phyloP scores from a whole-genome alignment of 306 rosid genomes.

The Cicer bijugum region DNA sequence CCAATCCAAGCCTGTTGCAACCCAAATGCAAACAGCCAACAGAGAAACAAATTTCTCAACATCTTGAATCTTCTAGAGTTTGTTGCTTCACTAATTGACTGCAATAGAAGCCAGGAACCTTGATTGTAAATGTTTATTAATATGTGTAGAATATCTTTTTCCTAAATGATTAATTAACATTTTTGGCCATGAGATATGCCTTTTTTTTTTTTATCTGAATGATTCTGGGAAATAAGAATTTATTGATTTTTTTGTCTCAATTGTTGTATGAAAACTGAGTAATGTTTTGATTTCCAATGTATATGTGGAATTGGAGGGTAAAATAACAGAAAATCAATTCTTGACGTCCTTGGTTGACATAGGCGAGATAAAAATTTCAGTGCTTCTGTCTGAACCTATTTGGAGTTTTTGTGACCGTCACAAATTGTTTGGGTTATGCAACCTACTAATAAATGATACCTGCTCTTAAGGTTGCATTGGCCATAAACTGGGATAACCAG shows the following conservation, averaged over 20 bases:
- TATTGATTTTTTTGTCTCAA: constrained; percentile 6
- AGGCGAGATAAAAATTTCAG: constrained; percentile 4
- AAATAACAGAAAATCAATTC: background rate
- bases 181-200: background rate
- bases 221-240: background rate
- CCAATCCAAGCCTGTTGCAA: background rate
- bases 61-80: constrained; percentile 12
- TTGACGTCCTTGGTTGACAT: constrained; percentile 9
- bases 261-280: background rate
- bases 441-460: background rate
- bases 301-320: background rate
- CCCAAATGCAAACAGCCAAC: background rate
- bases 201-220: background rate
- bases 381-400: constrained; percentile 4
- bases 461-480: background rate
- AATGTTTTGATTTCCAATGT: background rate
- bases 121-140: background rate
- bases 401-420: constrained; percentile 5
- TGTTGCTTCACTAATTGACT: background rate
- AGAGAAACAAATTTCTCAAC: background rate
- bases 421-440: background rate
- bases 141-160: background rate
- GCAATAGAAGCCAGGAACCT: background rate
- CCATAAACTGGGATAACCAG: background rate
- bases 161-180: background rate